These are phyloP conservation scores for Tuber calosporum DNA, from an alignment of 495 filamentous ascomycete genomes.

Conservation along the genomic window DNA sequence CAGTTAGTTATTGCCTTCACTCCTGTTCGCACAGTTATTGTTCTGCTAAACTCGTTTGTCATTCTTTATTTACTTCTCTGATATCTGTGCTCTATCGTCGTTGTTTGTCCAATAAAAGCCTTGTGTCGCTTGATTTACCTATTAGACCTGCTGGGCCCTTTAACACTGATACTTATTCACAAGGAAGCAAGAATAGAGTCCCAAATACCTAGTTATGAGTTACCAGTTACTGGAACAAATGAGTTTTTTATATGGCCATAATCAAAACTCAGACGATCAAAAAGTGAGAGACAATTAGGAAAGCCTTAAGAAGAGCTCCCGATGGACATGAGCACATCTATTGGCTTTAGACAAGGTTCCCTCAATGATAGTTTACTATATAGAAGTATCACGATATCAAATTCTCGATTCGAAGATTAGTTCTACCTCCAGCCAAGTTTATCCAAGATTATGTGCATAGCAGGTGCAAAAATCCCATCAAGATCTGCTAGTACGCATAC, in stretches of 20 bases:
- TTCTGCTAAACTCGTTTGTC: too few relatives aligned
- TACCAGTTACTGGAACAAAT: slow-evolving; percentile 87
- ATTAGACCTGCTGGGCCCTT: too few relatives aligned
- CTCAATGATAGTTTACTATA: slow-evolving; percentile 45
- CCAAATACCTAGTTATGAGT: slow-evolving; percentile 61
- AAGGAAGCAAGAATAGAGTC: neutral
- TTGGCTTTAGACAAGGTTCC: neutral
- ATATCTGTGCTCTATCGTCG: too few relatives aligned
- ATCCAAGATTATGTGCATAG: slow-evolving; percentile 49
- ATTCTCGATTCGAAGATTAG: slow-evolving; percentile 13
- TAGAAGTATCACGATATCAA: slow-evolving; percentile 64
- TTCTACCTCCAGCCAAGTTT: too few relatives aligned
- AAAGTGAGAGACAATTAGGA: slow-evolving; percentile 91
- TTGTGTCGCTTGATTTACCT: too few relatives aligned
- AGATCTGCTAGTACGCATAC: slow-evolving; percentile 70
- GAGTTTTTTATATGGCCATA: slow-evolving; percentile 79
- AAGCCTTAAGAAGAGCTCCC: slow-evolving; percentile 59
- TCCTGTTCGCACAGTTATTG: too few relatives aligned
- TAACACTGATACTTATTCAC: too few relatives aligned
- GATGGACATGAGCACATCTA: neutral
- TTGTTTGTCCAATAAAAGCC: too few relatives aligned
- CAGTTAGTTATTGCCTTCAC: too few relatives aligned
- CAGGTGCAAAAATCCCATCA: slow-evolving; percentile 65
- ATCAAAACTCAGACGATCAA: slow-evolving; percentile 85
- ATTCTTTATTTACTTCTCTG: too few relatives aligned